phyloP scores from a whole-genome alignment of 75 land plant species.

The Selaginella moellendorffii region DNA sequence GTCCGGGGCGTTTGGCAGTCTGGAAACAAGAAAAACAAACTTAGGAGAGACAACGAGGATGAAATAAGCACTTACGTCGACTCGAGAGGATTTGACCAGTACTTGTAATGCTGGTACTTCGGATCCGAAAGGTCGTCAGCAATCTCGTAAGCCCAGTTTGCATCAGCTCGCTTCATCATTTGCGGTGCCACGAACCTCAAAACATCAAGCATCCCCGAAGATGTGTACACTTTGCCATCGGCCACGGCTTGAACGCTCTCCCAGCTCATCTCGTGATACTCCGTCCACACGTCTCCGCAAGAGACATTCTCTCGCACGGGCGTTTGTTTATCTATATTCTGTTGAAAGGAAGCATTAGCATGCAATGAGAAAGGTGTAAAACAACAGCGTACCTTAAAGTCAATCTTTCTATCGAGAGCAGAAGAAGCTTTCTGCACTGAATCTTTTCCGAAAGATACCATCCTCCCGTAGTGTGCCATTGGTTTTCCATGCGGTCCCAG shows the following conservation, averaged over 20 bases:
- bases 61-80: slow-evolving; percentile 39
- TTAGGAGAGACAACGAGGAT: background rate
- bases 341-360: too few relatives aligned
- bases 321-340: slow-evolving; percentile 15
- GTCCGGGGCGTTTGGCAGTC: slow-evolving; percentile 78
- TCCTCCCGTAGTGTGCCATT: slow-evolving; percentile 59
- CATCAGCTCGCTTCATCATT: slow-evolving; percentile 69
- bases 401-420: slow-evolving; percentile 32
- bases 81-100: slow-evolving; percentile 87
- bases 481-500: slow-evolving; percentile 23
- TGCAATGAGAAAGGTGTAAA: too few relatives aligned
- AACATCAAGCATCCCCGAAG: slow-evolving; percentile 35
- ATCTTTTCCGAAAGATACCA: slow-evolving; percentile 93
- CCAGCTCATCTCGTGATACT: slow-evolving; percentile 71
- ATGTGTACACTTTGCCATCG: slow-evolving; percentile 53
- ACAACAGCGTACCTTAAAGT: too few relatives aligned
- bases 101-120: slow-evolving; percentile 63
- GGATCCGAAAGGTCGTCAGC: slow-evolving; percentile 71
- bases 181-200: slow-evolving; percentile 63
- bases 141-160: slow-evolving; percentile 61
- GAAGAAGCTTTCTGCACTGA: slow-evolving; percentile 39
- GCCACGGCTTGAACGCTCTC: slow-evolving; percentile 53
- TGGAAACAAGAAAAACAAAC: slow-evolving; percentile 10
- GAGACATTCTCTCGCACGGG: slow-evolving; percentile 24
- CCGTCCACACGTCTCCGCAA: slow-evolving; percentile 77